Evolutionary conservation across 768 basidiomycete species (phyloP).

Genomic region (Austroboletus festivus): DNA sequence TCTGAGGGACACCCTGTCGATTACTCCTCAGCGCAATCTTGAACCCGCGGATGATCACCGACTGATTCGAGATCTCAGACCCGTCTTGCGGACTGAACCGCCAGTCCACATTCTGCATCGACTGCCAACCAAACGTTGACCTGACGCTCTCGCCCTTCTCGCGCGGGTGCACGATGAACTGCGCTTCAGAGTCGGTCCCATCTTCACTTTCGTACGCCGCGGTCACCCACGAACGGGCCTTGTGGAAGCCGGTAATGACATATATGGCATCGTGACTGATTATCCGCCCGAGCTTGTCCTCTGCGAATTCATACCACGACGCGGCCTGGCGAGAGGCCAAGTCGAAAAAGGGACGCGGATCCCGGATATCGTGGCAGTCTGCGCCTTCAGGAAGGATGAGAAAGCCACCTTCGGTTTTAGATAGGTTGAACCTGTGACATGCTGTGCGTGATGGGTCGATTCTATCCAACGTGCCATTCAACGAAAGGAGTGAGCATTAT

Average conservation of each 20-base stretch:
- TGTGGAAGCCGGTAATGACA: conserved; percentile 30
- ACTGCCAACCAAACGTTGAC: conserved; percentile 16
- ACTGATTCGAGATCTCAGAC: conserved; percentile 20
- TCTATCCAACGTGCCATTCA: conserved; percentile 6
- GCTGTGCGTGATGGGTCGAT: neutral
- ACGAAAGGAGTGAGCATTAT: neutral
- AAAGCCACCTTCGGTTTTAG: conserved; percentile 30
- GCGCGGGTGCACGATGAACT: conserved; percentile 12
- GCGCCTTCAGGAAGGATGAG: conserved; percentile 36
- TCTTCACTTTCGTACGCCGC: conserved; percentile 19
- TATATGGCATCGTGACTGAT: conserved; percentile 33
- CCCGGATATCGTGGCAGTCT: conserved; percentile 22
- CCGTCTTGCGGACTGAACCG: conserved; percentile 16
- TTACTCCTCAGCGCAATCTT: conserved; percentile 24
- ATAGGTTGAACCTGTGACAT: conserved; percentile 12
- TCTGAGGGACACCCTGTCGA: conserved; percentile 18
- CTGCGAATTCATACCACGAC: conserved; percentile 32
- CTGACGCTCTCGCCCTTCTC: conserved; percentile 4
- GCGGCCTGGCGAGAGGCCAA: conserved; percentile 26
- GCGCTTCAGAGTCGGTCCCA: conserved; percentile 4
- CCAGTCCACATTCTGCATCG: conserved; percentile 17
- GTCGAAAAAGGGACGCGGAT: conserved; percentile 23
- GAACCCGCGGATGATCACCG: conserved; percentile 31
- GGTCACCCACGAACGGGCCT: conserved; percentile 29
- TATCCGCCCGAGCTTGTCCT: conserved; percentile 24